Base-by-base conservation (phyloP, 1,139 yeast species). In the Kurtzmaniella quercitrusa region DNA sequence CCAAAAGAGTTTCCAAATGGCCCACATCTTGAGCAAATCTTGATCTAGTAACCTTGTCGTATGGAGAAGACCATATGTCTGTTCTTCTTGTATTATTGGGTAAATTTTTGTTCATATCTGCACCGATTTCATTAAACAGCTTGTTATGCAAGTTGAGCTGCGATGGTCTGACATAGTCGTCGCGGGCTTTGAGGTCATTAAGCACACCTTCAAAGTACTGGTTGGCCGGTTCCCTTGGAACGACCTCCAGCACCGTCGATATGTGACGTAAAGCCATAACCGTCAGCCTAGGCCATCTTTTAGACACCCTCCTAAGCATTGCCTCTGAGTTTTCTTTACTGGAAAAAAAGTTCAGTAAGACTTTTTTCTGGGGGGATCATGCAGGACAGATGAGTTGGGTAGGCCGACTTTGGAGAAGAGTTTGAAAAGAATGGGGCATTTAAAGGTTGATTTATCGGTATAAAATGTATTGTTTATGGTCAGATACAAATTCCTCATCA, bases 221-320 rank as follows among this genome's bases (percentile, higher is more conserved):
- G 34, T 30, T 30, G 23, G 17, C 38, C 64, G 67, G 88, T 65
- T 87, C 74, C 20, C 96, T 97, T 98, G 91, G 91, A 62, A 89
- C 97, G 18, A 95, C 96, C 65, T 87, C 95, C 51, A 91, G 70
- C 51, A 88, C 94, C 59, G 84, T 82, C 60, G 91, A 74, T 5
- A 26, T 26, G 12, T 14, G 30, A 4, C 30, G 30, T 14, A 26
- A 5, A 12, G 12, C 30, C 30, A 26, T 26, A 12, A 5, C 12
- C 9, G 30, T 14, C 9, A 14, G 30, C 30, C n/a, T 26, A 11
- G 6, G 30, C 30, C 30, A 26, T 26, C 30, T 26, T 26, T 26
- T 26, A 26, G 30, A 26, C n/a, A 26, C 30, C 30, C 30, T 26
- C n/a, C 12, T 26, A 26, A 26, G 30, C 30, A 26, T 26, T 26